These are phyloP conservation scores for Botrytis pseudocinerea DNA, from an alignment of 2,329 filamentous ascomycete genomes.

Conservation along the genomic window DNA sequence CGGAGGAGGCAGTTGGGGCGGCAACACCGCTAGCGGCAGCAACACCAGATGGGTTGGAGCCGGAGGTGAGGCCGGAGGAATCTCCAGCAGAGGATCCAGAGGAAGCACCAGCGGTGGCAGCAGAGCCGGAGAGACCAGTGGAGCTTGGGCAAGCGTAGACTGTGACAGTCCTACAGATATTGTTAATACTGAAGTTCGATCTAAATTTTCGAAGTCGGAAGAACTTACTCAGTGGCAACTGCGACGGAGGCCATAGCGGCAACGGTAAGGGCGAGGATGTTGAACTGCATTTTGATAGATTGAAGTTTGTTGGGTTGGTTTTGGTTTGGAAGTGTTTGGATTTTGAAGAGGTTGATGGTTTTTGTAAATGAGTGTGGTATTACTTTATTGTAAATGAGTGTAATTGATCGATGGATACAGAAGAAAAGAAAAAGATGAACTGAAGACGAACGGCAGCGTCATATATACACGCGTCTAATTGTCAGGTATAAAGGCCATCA, in stretches of 20 bases:
- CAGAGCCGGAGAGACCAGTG: conserved; percentile 25
- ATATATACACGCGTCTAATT: conserved; percentile 24
- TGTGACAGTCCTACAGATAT: conserved; percentile 35
- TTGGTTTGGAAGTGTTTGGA: conserved; percentile 18
- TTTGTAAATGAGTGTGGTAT: conserved; percentile 26
- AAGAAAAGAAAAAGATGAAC: conserved; percentile 25
- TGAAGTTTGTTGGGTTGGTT: conserved; percentile 18
- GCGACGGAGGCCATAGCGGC: conserved; percentile 38
- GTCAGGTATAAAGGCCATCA: background rate
- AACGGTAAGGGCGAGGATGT: conserved; percentile 35
- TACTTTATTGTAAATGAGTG: conserved; percentile 38
- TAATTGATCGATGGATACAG: conserved; percentile 38
- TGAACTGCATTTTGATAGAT: conserved; percentile 43
- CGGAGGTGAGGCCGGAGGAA: conserved; percentile 15
- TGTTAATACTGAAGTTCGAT: conserved; percentile 24
- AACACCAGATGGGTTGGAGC: conserved; percentile 25
- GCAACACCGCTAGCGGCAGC: conserved; percentile 28
- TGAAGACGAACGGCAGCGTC: background rate
- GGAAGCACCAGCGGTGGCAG: conserved; percentile 31
- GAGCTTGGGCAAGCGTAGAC: conserved; percentile 35
- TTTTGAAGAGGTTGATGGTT: conserved; percentile 27
- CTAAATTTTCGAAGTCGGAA: background rate
- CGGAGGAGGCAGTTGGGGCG: conserved; percentile 30
- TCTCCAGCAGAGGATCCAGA: conserved; percentile 13
- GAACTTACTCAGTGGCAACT: conserved; percentile 32